Evolutionary conservation across 2,329 filamentous ascomycete species (phyloP).

Genomic region (Mollisia scopiformis): DNA sequence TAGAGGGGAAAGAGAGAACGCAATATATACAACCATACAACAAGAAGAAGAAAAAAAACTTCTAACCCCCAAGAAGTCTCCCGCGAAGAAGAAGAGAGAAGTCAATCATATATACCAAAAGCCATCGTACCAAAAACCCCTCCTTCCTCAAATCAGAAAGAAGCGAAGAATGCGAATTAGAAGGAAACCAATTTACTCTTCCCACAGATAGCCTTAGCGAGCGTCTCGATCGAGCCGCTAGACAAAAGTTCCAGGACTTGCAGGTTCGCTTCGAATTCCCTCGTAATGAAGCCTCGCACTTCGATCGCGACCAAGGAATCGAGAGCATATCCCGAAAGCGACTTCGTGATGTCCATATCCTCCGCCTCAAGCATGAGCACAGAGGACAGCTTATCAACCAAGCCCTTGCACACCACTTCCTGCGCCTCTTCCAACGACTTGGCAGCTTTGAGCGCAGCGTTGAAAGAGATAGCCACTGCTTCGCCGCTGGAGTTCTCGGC

Average conservation of each 20-base stretch:
- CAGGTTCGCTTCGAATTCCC: conserved; percentile 45
- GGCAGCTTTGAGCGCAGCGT: conserved; percentile 46
- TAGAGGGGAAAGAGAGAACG: neutral
- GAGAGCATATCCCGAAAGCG: conserved; percentile 47
- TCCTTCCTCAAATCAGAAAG: no score
- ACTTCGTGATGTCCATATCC: conserved; percentile 50
- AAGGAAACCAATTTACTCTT: conserved; percentile 39
- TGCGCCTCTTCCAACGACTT: conserved; percentile 48
- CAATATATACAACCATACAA: neutral
- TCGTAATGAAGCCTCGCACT: conserved; percentile 40
- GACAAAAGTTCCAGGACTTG: conserved; percentile 58
- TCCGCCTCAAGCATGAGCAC: conserved; percentile 53
- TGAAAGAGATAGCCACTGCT: conserved; percentile 44
- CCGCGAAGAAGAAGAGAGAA: neutral
- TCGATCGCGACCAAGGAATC: conserved; percentile 38
- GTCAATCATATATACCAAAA: no score
- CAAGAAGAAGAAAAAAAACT: neutral
- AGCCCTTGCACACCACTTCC: conserved; percentile 46
- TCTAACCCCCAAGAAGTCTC: neutral
- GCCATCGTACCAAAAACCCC: no score
- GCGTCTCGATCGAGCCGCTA: conserved; percentile 52
- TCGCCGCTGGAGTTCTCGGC: conserved; percentile 29
- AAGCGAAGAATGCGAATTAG: neutral
- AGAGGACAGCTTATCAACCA: conserved; percentile 50
- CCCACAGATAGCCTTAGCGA: conserved; percentile 50